These are phyloP conservation scores for Triadica sebifera DNA, from an alignment of 345 rosid species.

Conservation along the genomic window DNA sequence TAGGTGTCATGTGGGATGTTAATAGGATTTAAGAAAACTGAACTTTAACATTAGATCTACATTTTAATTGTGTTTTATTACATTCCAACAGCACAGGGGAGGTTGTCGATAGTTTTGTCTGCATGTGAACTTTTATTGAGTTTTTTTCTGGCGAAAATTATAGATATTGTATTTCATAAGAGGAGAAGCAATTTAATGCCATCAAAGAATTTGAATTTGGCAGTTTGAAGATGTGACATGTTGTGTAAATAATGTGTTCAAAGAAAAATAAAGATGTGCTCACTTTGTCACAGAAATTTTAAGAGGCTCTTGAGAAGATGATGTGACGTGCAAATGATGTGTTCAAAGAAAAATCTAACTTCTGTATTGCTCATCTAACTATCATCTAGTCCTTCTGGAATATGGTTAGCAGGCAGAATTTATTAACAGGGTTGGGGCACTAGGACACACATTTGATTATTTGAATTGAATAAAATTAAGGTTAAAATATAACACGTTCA, in stretches of 20 bases:
- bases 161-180: too few relatives aligned
- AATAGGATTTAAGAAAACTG: neutral
- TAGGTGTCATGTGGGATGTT: neutral
- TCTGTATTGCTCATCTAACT: neutral
- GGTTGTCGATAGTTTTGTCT: neutral
- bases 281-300: neutral
- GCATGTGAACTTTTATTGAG: neutral
- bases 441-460: neutral
- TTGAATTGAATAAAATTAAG: neutral
- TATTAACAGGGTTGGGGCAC: neutral
- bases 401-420: neutral
- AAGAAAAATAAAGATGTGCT: neutral
- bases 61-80: too few relatives aligned
- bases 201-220: too few relatives aligned
- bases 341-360: too few relatives aligned
- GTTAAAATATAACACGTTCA: neutral
- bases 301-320: neutral
- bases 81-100: neutral
- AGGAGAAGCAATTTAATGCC: too few relatives aligned
- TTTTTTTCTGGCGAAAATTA: neutral
- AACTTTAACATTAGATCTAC: neutral
- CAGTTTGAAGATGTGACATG: neutral
- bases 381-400: neutral
- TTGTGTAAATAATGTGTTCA: neutral
- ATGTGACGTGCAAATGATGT: too few relatives aligned